These are phyloP conservation scores for Coemansia aciculifera DNA, from an alignment of 192 early-diverging fungal species.

Conservation along the genomic window DNA sequence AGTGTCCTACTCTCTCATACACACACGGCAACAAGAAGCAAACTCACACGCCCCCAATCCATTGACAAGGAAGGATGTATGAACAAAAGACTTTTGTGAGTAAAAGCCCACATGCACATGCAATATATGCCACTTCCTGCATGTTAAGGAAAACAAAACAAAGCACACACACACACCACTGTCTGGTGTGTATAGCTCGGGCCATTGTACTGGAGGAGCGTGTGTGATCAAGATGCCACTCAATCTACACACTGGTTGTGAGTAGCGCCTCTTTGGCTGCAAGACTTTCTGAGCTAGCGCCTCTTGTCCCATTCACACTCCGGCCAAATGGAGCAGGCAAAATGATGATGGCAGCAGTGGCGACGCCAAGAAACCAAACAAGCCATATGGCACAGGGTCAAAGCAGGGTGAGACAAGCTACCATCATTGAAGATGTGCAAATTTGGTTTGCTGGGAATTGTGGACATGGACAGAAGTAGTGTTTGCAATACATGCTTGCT, in stretches of 20 bases:
- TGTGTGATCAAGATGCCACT: constrained; percentile 1
- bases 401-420: background rate
- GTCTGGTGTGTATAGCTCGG: background rate
- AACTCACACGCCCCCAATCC: background rate
- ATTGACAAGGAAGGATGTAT: background rate
- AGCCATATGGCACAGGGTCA: background rate
- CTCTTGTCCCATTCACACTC: background rate
- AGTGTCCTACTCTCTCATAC: constrained; percentile 60
- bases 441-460: background rate
- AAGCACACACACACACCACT: background rate
- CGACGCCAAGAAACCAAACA: background rate
- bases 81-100: background rate
- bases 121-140: background rate
- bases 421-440: background rate
- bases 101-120: background rate
- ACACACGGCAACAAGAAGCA: constrained; percentile 9
- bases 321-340: background rate
- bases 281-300: background rate
- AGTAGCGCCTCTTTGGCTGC: background rate
- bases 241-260: background rate
- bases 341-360: background rate
- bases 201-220: background rate
- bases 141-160: background rate
- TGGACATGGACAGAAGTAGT: background rate
- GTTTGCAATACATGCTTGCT: constrained; percentile 16